Evolutionary conservation across 768 basidiomycete species (phyloP), one percentile per base, ranked within the genome.

Genomic region (Agaricus subrufescens): DNA sequence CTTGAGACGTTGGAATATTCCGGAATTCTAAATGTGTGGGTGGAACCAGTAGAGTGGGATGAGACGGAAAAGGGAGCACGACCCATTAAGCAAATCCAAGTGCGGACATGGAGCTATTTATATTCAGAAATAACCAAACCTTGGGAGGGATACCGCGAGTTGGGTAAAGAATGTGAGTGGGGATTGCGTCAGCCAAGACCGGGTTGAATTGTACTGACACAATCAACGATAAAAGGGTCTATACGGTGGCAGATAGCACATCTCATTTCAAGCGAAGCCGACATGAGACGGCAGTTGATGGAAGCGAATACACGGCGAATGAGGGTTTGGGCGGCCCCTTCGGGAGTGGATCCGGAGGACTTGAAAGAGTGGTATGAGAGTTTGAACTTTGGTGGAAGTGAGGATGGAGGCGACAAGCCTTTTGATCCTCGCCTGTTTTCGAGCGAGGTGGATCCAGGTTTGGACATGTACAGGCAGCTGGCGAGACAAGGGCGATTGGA

Each of bases 1-100:
- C 84, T 86, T 62, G 86, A 89, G 63, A 86, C 86, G 6, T 64
- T 65, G 47, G 74, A 78, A 31, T 60, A 61, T 1, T 63, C 66
- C 1, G 62, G 71, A 15, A 67, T 73, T 19, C 68, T 93, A 66
- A 77, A 81, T 15, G 75, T 89, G 3, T 92, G 82, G 76, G 80
- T 91, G 10, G 80, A 89, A 65, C 89, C 87, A 15, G 69, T 67
- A 2, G 73, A 78, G 14, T 80, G 77, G 77, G 65, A 69, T n/a
- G 69, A 34, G 14, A 67, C 8, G 58, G 60, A 0, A 67, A 73
- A 52, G 73, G 29, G 46, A 7, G 60, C 65, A 11, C 61, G 64
- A 39, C 84, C 85, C 1, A 77, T 90, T 29, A 73, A 76, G 26
- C 83, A 88, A 67, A 67, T 94, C 25, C 26, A 59, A 23, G 61